phyloP scores from a whole-genome alignment of 1,284 basidiomycete species.

The Gymnopus androsaceus region DNA sequence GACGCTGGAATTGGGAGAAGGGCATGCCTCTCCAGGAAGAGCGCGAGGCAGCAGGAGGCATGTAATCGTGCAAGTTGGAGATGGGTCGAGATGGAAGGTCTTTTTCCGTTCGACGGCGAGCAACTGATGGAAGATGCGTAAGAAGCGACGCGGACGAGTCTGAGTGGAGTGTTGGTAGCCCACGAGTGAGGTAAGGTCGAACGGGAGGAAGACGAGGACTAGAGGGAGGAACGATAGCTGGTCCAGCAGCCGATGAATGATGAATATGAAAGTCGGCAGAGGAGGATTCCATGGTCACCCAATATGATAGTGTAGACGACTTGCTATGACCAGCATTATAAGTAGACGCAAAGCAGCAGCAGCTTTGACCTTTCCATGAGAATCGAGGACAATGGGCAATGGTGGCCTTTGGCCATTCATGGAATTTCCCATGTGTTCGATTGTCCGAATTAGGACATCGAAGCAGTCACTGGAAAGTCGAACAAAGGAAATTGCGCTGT shows the following conservation, averaged over 20 bases:
- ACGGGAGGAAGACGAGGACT: not conserved
- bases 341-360: not conserved
- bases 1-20: slow-evolving; percentile 3
- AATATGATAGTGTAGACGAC: not conserved
- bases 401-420: not conserved
- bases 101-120: not conserved
- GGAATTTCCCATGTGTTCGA: not conserved
- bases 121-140: not conserved
- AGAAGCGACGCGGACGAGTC: not conserved
- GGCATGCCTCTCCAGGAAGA: slow-evolving; percentile 7
- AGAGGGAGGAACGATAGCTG: not conserved
- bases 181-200: not conserved
- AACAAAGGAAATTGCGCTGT: not conserved
- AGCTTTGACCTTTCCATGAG: not conserved
- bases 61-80: slow-evolving; percentile 7
- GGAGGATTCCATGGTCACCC: not conserved
- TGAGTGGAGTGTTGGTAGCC: not conserved
- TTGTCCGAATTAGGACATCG: not conserved
- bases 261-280: not conserved
- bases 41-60: slow-evolving; percentile 8
- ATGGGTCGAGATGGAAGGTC: not conserved
- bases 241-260: not conserved
- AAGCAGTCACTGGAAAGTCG: not conserved
- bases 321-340: not conserved
- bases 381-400: not conserved